Base-by-base conservation (phyloP, 148 eudicot species). In the Agrostemma githago region DNA sequence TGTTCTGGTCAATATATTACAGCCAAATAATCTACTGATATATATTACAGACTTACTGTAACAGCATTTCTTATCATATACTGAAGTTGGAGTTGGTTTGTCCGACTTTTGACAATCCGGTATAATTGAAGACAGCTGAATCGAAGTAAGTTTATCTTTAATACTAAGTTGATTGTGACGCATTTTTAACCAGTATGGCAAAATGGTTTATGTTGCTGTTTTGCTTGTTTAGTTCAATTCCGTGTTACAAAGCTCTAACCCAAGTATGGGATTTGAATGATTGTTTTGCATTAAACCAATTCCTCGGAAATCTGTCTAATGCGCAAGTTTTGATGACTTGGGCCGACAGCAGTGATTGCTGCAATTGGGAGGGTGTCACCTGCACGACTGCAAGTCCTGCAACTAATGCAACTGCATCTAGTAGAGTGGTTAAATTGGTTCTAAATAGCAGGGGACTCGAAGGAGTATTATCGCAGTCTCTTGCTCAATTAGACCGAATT, bases 361-460 rank as follows among this genome's bases (percentile, higher is more conserved):
- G 98, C 79, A 59, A 80, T 2, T 90, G 96, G 98, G 86, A 89
- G 41, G 98, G 98, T 70, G 86, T 90, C 61, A 60, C 38, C 5
- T 93, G 98, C 78, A 86, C 70, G 21, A 34, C 57, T 76, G 76
- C 62, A 58, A 21, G 21, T 4, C 20, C 57, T 76, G 76, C 62
- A 58, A 21, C 62, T 4, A 54, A 26, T 79, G 56, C 68, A 61
- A 26, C 1, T 26, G 34, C 34, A 26, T 26, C 34, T 0, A 75
- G 56, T 42, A 86, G 83, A 83, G 96, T 93, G 58, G 71, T 70
- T 41, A 51, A 66, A 72, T 77, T 93, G 87, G 83, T 74, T 10
- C 43, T 90, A 48, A 72, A 82, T 10, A 68, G 70, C 39, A 80
- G 76, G 77, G 87, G 86, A 61, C 81, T 93, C 53, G 83, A 44